Base-by-base conservation (phyloP, 2,329 filamentous ascomycete species). In the Penicillium sp. region DNA sequence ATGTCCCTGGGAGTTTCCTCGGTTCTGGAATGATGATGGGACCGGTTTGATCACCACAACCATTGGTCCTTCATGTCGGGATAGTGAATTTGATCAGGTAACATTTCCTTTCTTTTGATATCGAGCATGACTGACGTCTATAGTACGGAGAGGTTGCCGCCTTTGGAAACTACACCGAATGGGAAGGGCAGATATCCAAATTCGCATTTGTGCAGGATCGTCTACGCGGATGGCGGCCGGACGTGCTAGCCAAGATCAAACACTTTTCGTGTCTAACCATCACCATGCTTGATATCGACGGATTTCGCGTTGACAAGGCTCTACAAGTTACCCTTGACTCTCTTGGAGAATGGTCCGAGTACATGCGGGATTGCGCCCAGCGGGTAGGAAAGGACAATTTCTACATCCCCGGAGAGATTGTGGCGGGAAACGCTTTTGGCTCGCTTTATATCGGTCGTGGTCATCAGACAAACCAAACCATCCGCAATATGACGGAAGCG, bases 181-280 rank as follows among this genome's bases (percentile, higher is more conserved):
- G 84, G 83, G 76, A 86, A 67, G 83, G 84, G 69, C 84, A 88
- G 69, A 77, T 89, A 42, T 81, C 85, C 47, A 88, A 88, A 66
- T 89, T 88, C 71, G 85, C 85, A 52, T 86, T 83, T 49, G 86
- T 88, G 2, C 86, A 89, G 71, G 86, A 89, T 73, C 85, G 86
- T 69, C 78, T 89, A 2, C 82, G 87, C 57, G 86, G 88, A 67
- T 89, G 87, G 87, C 66, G 81, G 20, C 82, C 84, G 1, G 79
- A 80, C 4, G 86, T 88, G 0, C 76, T 82, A 20, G 78, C 81
- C 42, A 86, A 84, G 64, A 75, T 89, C 61, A 82, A 84, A 64
- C 81, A 81, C 47, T 86, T 88, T 65, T 87, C 85, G 3, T 89
- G 86, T 73, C 83, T 88, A 69, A 78, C 84, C 31, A 86, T 89